Conservation (phyloP, 805 yeast genomes). For the Ogataea glucozyma region DNA sequence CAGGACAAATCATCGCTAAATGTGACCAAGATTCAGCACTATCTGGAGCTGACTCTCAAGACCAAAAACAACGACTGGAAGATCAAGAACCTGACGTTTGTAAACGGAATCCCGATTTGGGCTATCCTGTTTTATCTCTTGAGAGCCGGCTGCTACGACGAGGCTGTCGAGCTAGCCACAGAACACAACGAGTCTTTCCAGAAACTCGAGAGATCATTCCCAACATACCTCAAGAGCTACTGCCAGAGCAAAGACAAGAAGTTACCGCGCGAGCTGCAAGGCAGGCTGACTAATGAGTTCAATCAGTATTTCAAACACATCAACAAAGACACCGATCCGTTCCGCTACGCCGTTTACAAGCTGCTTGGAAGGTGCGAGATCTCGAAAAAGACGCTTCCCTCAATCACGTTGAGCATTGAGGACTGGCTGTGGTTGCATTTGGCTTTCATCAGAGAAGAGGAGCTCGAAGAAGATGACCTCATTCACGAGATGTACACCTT, state of each 20-base stretch:
- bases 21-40: conserved; percentile 67
- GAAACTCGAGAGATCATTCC: conserved; percentile 83
- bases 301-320: conserved; percentile 72
- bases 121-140: conserved; percentile 81
- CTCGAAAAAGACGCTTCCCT: conserved; percentile 63
- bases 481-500: conserved; percentile 72
- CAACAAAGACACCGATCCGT: conserved; percentile 78
- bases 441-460: conserved; percentile 64
- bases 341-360: conserved; percentile 85
- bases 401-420: conserved; percentile 76
- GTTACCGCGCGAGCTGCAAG: conserved; percentile 66
- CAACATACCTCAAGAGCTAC: conserved; percentile 73
- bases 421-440: conserved; percentile 98
- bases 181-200: conserved; percentile 71
- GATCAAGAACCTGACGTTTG: conserved; percentile 54
- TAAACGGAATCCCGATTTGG: conserved; percentile 93
- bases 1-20: conserved; percentile 46
- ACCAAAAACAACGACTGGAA: conserved; percentile 48
- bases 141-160: conserved; percentile 79
- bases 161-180: conserved; percentile 69
- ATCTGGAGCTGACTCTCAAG: conserved; percentile 48
- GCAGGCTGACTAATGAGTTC: conserved; percentile 75
- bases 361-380: conserved; percentile 87
- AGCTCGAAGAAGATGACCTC: conserved; percentile 36
- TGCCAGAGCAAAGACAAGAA: conserved; percentile 53